Evolutionary conservation across 2,329 filamentous ascomycete genomes (phyloP).

Genomic region (Alternaria panax): DNA sequence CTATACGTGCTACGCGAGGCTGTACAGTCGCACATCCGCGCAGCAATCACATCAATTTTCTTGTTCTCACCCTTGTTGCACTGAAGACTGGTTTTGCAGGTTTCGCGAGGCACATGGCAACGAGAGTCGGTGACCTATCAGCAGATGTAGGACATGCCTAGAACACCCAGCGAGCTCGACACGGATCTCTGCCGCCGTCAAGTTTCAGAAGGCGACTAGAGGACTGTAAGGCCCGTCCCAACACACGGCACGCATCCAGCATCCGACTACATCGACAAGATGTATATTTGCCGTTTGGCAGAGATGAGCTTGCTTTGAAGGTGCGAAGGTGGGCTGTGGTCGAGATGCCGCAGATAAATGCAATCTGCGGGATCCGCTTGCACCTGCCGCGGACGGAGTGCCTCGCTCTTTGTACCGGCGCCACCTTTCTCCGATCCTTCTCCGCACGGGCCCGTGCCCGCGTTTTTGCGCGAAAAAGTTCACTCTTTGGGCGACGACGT

Average conservation of each 20-base stretch:
- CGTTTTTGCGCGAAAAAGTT: slow-evolving; percentile 31
- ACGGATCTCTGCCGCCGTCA: slow-evolving; percentile 4
- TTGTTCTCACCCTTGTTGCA: neutral
- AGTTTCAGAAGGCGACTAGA: slow-evolving; percentile 19
- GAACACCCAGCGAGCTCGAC: neutral
- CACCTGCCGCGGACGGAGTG: slow-evolving; percentile 5
- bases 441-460: slow-evolving; percentile 30
- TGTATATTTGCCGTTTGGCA: slow-evolving; percentile 4
- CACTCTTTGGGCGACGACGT: slow-evolving; percentile 20
- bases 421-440: slow-evolving; percentile 32
- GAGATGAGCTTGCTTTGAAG: neutral
- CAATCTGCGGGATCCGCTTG: slow-evolving; percentile 2
- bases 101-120: neutral
- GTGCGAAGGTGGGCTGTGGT: neutral
- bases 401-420: slow-evolving; percentile 15
- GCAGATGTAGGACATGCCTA: neutral
- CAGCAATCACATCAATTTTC: slow-evolving; percentile 5
- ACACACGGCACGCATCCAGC: neutral
- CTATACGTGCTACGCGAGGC: slow-evolving; percentile 1
- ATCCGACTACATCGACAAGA: neutral
- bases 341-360: neutral
- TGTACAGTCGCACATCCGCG: neutral
- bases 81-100: neutral
- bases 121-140: neutral
- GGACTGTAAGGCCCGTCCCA: neutral